Evolutionary conservation across 148 eudicot genomes (phyloP), one percentile per base, ranked within the genome.

Genomic region (Polygonum aviculare): DNA sequence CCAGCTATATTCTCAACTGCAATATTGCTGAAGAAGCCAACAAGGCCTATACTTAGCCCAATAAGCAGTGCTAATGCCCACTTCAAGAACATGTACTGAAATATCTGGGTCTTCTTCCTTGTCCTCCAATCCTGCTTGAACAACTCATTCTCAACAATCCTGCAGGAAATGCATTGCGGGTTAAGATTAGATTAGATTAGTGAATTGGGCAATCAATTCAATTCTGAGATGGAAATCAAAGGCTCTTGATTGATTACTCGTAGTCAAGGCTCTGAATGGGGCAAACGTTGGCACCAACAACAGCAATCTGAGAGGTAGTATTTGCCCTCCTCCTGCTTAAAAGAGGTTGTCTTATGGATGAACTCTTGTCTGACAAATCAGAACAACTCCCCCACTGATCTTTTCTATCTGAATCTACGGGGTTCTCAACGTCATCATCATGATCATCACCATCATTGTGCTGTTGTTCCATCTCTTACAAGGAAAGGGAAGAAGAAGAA

Each of bases 71-170:
- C 88, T 52, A 86, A 73, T 40, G 51, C 88, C 88, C 88, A 86
- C 77, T 86, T 86, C 26, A 86, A 79, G 74, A 86, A 81, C n/a
- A 86, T 60, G 73, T 86, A 86, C 73, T 81, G 88, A 81, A 77
- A 73, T 55, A 86, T 86, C 77, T 86, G 86, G 36, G 75, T 51
- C 75, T 73, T 86, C 76, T 81, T 86, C 76, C 88, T 83, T 76
- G 86, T 81, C 65, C 88, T 83, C 88, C 88, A 86, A 78, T 86
- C 88, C 78, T 86, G 88, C 83, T 83, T 86, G 62, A 86, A 86
- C 38, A 86, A 73, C 51, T 86, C 88, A 77, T 86, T 86, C 60
- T 86, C 88, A n/a, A 79, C 74, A 63, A 86, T 83, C 83, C 88
- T 86, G 80, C 31, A 26, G 38, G 55, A 5, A 22, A 60, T 26